Evolutionary conservation across 345 rosid genomes (phyloP).

Genomic region (Sonneratia alba): DNA sequence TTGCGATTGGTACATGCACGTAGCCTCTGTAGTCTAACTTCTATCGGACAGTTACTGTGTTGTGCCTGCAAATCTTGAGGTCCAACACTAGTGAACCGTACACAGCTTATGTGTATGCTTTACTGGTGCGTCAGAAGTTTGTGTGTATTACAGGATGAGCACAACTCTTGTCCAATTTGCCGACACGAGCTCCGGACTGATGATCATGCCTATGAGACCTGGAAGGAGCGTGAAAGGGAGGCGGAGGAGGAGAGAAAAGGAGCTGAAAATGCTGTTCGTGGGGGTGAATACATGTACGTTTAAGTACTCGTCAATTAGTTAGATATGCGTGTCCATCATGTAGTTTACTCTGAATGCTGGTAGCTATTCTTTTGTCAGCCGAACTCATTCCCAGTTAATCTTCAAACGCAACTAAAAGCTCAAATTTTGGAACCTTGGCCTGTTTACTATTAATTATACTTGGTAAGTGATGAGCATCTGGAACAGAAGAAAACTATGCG

Average conservation of each 20-base stretch:
- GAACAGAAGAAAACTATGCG: too few relatives aligned
- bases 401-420: too few relatives aligned
- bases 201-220: constrained; percentile 79
- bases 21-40: background rate
- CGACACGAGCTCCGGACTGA: constrained; percentile 82
- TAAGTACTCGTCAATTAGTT: constrained; percentile 15
- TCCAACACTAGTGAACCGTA: background rate
- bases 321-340: background rate
- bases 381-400: too few relatives aligned
- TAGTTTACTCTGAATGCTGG: background rate
- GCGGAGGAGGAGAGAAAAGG: constrained; percentile 89
- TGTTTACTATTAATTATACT: too few relatives aligned
- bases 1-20: background rate
- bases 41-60: background rate
- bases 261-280: constrained; percentile 84
- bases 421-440: too few relatives aligned
- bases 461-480: too few relatives aligned
- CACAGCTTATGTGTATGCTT: background rate
- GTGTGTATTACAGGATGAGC: constrained; percentile 53
- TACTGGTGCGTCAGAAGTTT: background rate
- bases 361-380: background rate
- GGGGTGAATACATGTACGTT: constrained; percentile 87
- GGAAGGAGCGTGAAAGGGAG: constrained; percentile 89
- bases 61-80: background rate
- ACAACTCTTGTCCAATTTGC: constrained; percentile 96